Evolutionary conservation across 164 flowering plant species (phyloP), one percentile per base, ranked within the genome.

Genomic region (Umbilicus rupestris): DNA sequence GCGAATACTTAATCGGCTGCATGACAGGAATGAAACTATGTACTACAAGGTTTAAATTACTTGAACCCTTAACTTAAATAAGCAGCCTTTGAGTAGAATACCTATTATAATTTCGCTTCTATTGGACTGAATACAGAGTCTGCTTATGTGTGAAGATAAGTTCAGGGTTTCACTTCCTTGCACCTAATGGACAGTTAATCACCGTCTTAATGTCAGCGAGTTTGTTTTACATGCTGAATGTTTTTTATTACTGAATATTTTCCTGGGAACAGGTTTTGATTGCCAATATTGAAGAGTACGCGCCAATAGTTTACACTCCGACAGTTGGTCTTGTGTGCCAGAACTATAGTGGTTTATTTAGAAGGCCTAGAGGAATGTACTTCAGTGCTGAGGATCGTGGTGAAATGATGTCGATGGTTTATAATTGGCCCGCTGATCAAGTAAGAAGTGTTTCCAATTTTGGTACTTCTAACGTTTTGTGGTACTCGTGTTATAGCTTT

Each of bases 1-100:
- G 99, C 84, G 97, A 46, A 94, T 94, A 68, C 94, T 91, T 41
- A 94, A 94, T 68, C 80, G 99, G 24, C 77, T 94, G 78, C 99
- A 94, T 73, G 97, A 94, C 73, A 84, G 99, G 82, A 94, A 93
- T 80, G 99, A 94, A 79, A 91, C 97, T 16, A 91, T 94, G 99
- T 94, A 85, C 72, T 91, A 89, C 70, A 94, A 91, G 84, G 97
- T 94, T 69, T 70, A 70, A 44, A 30, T 68, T 42, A 26, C 7
- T 20, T 31, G 39, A 26, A 29, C 29, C 64, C 1, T 6, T 44
- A 31, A 16, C 67, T 41, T 46, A n/a, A 3, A 49, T 49, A 28
- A 49, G 28, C 12, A 20, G 55, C 55, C 11, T n/a, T 49, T 49
- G 49, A 2, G 7, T n/a, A 49, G 11, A n/a, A 20, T n/a, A 1